Percentiles rank a stretch among this genome's conserved stretches.
Conservation (phyloP, 768 basidiomycete species). For the Tylopilus rubrobrunneus region DNA sequence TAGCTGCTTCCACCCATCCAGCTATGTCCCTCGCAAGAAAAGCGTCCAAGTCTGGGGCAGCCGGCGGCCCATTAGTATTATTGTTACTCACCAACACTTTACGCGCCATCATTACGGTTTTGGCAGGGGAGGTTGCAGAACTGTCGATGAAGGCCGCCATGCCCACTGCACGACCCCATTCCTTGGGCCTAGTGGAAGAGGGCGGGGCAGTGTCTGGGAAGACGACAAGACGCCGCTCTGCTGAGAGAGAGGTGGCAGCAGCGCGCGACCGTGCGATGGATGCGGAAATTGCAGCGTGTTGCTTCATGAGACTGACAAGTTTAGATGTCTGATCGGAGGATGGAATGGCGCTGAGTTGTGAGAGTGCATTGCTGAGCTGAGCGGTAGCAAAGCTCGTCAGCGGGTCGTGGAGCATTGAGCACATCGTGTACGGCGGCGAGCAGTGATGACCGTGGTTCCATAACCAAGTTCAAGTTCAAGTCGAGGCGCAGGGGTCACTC, state of each 20-base stretch:
- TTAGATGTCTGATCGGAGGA: slow-evolving; percentile 58
- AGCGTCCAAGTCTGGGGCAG: slow-evolving; percentile 47
- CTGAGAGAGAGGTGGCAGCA: slow-evolving; percentile 19
- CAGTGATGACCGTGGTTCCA: slow-evolving; percentile 19
- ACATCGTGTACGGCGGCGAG: slow-evolving; percentile 27
- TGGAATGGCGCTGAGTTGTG: slow-evolving; percentile 39
- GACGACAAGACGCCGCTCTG: slow-evolving; percentile 13
- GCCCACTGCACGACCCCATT: slow-evolving; percentile 60
- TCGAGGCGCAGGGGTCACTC: background rate
- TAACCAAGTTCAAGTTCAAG: background rate
- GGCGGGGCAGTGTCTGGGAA: slow-evolving; percentile 30
- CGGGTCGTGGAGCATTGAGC: slow-evolving; percentile 19
- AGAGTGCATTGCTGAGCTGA: slow-evolving; percentile 52
- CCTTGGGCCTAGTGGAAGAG: slow-evolving; percentile 41
- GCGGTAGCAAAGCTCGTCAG: slow-evolving; percentile 33
- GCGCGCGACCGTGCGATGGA: slow-evolving; percentile 27
- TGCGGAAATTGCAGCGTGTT: slow-evolving; percentile 46
- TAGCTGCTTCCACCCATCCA: slow-evolving; percentile 50
- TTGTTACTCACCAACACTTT: slow-evolving; percentile 63
- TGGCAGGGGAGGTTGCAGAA: slow-evolving; percentile 36
- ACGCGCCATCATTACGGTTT: slow-evolving; percentile 65
- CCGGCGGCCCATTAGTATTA: slow-evolving; percentile 45
- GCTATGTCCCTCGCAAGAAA: slow-evolving; percentile 57
- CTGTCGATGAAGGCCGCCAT: slow-evolving; percentile 75
- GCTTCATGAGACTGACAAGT: slow-evolving; percentile 62